Evolutionary conservation across 805 yeast genomes (phyloP).

Genomic region (Candida dendrica): DNA sequence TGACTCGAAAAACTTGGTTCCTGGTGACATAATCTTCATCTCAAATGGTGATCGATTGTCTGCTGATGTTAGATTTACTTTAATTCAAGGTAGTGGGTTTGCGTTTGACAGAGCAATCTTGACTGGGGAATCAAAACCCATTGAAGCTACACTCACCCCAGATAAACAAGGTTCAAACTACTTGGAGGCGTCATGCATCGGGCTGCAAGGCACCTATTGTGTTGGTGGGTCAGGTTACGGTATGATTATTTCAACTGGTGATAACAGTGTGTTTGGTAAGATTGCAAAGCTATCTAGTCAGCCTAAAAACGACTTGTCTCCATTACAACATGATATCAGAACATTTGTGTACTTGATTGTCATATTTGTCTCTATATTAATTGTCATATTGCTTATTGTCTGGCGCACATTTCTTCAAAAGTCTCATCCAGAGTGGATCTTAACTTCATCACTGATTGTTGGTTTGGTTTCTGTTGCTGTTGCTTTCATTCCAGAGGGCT

Average conservation of each 20-base stretch:
- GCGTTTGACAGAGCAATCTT: conserved; percentile 39
- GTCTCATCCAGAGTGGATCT: conserved; percentile 33
- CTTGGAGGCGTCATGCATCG: conserved; percentile 35
- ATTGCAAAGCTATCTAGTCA: conserved; percentile 35
- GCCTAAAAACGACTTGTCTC: conserved; percentile 32
- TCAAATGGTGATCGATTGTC: conserved; percentile 36
- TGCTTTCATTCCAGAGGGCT: conserved; percentile 45
- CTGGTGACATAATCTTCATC: conserved; percentile 37
- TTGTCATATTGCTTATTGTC: conserved; percentile 25
- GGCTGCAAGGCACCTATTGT: conserved; percentile 39
- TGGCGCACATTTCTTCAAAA: conserved; percentile 39
- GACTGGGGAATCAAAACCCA: conserved; percentile 42
- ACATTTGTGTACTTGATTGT: conserved; percentile 26
- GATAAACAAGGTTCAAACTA: conserved; percentile 30
- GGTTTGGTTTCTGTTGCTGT: conserved; percentile 39
- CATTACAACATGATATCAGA: conserved; percentile 34
- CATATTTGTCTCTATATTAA: conserved; percentile 21
- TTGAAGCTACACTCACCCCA: conserved; percentile 22
- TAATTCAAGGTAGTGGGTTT: conserved; percentile 27
- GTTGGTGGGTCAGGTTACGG: conserved; percentile 37
- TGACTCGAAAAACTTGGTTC: conserved; percentile 31
- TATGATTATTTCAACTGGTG: conserved; percentile 37
- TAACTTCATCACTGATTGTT: conserved; percentile 31
- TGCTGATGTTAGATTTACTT: conserved; percentile 38
- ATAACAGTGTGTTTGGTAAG: conserved; percentile 37